Evolutionary conservation across 2,329 filamentous ascomycete species (phyloP).

Genomic region (Huntiella bhutanensis): DNA sequence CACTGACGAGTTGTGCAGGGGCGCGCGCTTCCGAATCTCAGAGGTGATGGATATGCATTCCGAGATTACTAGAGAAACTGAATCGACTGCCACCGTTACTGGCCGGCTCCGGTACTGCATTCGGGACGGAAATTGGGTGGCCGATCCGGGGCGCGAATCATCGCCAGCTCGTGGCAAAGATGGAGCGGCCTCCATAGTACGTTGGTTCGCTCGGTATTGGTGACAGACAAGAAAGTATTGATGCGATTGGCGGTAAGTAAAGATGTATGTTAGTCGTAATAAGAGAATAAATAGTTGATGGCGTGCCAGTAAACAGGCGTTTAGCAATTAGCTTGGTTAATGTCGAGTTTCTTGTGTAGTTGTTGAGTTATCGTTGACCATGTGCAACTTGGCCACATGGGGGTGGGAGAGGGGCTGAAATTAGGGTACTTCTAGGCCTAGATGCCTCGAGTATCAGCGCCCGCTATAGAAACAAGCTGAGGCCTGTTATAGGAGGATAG

Average conservation of each 20-base stretch:
- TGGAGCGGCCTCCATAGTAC: slow-evolving; percentile 3
- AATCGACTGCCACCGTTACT: slow-evolving; percentile 69
- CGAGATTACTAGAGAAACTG: slow-evolving; percentile 82
- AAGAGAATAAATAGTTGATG: background rate
- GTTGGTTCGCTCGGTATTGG: background rate
- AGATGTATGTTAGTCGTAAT: background rate
- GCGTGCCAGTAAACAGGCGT: background rate
- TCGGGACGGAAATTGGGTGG: slow-evolving; percentile 19
- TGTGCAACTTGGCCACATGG: slow-evolving; percentile 11
- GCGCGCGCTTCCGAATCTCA: slow-evolving; percentile 91
- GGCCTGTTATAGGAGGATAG: no score
- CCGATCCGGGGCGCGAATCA: slow-evolving; percentile 6
- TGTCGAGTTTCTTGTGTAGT: background rate
- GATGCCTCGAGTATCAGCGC: no score
- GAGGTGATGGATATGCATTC: slow-evolving; percentile 98
- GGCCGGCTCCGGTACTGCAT: slow-evolving; percentile 42
- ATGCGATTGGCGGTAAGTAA: background rate
- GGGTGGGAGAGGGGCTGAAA: background rate
- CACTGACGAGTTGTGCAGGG: slow-evolving; percentile 90
- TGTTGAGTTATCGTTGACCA: background rate
- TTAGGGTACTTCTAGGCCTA: no score
- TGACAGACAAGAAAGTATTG: background rate
- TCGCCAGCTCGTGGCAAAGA: slow-evolving; percentile 2
- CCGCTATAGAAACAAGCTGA: no score
- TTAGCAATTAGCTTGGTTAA: background rate